Conservation (phyloP, 2,329 filamentous ascomycete species). For the Venturia pyrina region DNA sequence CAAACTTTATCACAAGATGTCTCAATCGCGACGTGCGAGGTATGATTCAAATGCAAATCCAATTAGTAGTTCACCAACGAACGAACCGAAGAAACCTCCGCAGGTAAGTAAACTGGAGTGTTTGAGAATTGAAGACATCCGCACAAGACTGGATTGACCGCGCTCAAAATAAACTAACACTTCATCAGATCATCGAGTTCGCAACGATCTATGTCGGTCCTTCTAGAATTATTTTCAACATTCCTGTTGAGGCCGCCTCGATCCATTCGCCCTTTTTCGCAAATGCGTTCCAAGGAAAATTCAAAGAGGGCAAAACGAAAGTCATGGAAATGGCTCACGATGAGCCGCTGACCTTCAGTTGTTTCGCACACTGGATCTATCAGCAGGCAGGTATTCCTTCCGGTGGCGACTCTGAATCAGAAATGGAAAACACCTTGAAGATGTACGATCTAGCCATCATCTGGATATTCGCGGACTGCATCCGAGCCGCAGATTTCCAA, state of each 20-base stretch:
- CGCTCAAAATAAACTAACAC: background rate
- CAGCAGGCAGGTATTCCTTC: background rate
- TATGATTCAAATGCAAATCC: background rate
- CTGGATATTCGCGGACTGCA: background rate
- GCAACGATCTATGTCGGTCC: background rate
- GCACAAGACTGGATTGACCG: no score
- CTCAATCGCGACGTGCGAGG: background rate
- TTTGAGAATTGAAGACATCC: no score
- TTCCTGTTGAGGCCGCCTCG: background rate
- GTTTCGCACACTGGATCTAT: background rate
- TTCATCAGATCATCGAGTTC: background rate
- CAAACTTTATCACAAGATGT: background rate
- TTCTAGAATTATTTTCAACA: background rate
- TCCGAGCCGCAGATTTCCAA: background rate
- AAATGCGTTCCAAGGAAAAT: background rate
- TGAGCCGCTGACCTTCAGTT: background rate
- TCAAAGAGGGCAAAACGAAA: background rate
- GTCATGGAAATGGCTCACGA: background rate
- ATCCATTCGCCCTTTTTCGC: background rate
- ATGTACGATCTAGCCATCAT: background rate
- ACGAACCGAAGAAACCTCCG: background rate
- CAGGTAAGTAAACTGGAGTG: background rate
- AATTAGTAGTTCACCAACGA: background rate
- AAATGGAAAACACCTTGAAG: background rate
- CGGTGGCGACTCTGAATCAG: background rate